phyloP scores from a whole-genome alignment of 345 rosid genomes.

The Citrus glauca region DNA sequence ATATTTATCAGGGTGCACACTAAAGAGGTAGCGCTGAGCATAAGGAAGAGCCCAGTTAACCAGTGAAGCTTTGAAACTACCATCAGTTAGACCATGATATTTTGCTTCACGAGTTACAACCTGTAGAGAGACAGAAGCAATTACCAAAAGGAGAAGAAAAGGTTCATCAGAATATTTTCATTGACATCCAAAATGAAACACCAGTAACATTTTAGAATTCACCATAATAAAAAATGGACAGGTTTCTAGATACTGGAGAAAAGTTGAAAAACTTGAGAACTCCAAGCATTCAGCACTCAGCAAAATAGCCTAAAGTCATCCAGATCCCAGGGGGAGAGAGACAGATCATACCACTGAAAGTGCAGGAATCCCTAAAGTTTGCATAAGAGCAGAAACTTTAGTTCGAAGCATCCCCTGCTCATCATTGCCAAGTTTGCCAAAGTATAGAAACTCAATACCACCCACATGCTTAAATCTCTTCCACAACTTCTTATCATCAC shows the following conservation, averaged over 20 bases:
- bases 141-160: background rate
- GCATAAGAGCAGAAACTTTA: conserved; percentile 55
- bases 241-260: no score
- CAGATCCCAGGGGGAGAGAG: background rate
- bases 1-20: conserved; percentile 55
- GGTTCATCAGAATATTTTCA: background rate
- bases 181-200: no score
- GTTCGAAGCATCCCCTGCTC: conserved; percentile 53
- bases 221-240: no score
- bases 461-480: conserved; percentile 56
- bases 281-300: no score
- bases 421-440: conserved; percentile 47
- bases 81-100: conserved; percentile 47
- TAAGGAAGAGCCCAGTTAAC: conserved; percentile 90
- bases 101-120: conserved; percentile 74
- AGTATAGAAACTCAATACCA: conserved; percentile 54
- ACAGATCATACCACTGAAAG: conserved; percentile 62
- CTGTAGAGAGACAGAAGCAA: conserved; percentile 30
- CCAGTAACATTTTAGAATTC: no score
- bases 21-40: conserved; percentile 82
- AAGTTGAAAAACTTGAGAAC: no score
- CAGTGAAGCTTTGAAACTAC: conserved; percentile 48
- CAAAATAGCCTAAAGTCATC: background rate
- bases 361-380: conserved; percentile 68
- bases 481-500: conserved; percentile 62